Evolutionary conservation across 495 filamentous ascomycete species (phyloP).

Genomic region (Cercophora samala): DNA sequence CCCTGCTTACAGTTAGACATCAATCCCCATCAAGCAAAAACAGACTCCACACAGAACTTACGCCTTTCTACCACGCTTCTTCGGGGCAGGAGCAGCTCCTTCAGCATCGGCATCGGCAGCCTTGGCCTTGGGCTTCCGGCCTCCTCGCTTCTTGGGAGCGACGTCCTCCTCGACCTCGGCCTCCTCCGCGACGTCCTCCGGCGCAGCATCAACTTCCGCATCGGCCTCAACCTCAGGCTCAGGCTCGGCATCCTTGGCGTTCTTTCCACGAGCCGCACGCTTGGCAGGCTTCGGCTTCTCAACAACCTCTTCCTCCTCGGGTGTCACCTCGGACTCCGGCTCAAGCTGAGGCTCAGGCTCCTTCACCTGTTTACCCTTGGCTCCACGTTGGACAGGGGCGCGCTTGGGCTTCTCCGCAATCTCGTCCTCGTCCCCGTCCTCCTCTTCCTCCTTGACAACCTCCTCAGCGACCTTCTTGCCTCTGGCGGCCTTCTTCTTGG

Average conservation of each 20-base stretch:
- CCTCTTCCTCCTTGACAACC: constrained; percentile 27
- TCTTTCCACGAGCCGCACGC: constrained; percentile 20
- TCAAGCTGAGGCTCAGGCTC: constrained; percentile 11
- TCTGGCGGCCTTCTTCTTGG: constrained; percentile 31
- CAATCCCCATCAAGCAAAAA: not conserved
- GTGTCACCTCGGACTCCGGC: constrained; percentile 12
- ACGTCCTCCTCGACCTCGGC: constrained; percentile 18
- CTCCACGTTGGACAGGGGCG: constrained; percentile 13
- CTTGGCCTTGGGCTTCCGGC: constrained; percentile 22
- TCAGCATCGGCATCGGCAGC: constrained; percentile 22
- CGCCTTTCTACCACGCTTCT: constrained; percentile 22
- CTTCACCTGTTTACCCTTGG: constrained; percentile 9
- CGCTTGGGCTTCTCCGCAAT: constrained; percentile 12
- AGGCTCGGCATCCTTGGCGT: constrained; percentile 23
- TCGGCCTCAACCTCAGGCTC: constrained; percentile 22
- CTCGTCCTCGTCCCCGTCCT: constrained; percentile 18
- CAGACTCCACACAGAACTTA: constrained; percentile 7
- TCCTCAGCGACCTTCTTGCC: constrained; percentile 31
- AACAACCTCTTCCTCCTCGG: constrained; percentile 18
- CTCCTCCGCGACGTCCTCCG: constrained; percentile 27
- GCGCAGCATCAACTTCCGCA: constrained; percentile 18
- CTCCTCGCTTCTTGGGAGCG: constrained; percentile 28
- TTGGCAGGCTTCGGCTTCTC: constrained; percentile 19
- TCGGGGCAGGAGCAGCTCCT: constrained; percentile 15
- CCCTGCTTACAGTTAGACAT: not conserved